Conservation (phyloP, 306 rosid genomes). For the Cicer bijugum region DNA sequence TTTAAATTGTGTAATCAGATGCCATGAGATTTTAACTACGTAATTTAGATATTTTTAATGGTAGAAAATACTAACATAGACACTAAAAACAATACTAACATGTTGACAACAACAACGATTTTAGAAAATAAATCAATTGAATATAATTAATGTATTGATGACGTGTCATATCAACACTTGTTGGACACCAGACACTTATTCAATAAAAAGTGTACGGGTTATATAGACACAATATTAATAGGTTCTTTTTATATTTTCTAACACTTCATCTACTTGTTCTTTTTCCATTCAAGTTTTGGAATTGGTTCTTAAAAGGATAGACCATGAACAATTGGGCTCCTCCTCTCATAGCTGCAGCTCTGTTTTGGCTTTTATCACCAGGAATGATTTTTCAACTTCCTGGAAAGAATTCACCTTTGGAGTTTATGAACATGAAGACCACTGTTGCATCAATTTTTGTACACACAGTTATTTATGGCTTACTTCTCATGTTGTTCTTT, state of each 20-base stretch:
- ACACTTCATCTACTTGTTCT: constrained; percentile 22
- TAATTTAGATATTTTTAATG: too few relatives aligned
- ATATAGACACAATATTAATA: neutral
- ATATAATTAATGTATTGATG: too few relatives aligned
- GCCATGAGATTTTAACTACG: too few relatives aligned
- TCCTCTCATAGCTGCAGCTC: constrained; percentile 76
- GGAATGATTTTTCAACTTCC: constrained; percentile 91
- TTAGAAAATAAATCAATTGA: too few relatives aligned
- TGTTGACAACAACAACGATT: neutral
- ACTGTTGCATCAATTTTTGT: constrained; percentile 79
- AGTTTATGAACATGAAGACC: constrained; percentile 87
- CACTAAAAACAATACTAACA: neutral
- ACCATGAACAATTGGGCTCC: constrained; percentile 83
- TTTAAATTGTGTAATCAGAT: too few relatives aligned
- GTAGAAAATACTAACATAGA: too few relatives aligned
- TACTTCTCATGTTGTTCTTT: constrained; percentile 72
- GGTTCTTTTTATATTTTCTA: neutral
- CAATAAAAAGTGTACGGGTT: too few relatives aligned
- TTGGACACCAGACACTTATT: too few relatives aligned
- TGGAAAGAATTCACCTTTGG: constrained; percentile 66
- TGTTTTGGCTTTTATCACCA: constrained; percentile 78
- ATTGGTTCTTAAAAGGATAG: neutral
- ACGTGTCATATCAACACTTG: too few relatives aligned
- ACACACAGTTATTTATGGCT: constrained; percentile 78
- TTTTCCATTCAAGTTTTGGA: constrained; percentile 15